These are phyloP conservation scores for Aspergillus ostianus DNA, from an alignment of 495 filamentous ascomycete species.

Conservation along the genomic window DNA sequence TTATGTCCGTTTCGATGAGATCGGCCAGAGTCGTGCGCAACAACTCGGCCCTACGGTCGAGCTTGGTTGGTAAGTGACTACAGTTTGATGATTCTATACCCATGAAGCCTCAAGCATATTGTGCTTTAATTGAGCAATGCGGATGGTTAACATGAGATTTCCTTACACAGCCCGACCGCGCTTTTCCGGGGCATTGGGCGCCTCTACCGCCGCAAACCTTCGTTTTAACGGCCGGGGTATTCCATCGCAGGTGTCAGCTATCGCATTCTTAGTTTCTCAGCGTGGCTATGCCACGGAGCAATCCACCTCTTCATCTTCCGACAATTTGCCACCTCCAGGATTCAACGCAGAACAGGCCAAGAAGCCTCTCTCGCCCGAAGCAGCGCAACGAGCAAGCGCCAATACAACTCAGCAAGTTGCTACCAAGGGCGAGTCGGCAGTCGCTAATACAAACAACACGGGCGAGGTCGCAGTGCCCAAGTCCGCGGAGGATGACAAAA, in stretches of 20 bases:
- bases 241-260: conserved; percentile 59
- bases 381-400: conserved; percentile 25
- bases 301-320: conserved; percentile 52
- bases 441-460: conserved; percentile 13
- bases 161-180: conserved; percentile 34
- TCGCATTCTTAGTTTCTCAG: conserved; percentile 64
- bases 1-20: conserved; percentile 47
- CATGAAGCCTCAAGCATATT: background rate
- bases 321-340: conserved; percentile 79
- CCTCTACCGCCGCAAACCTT: conserved; percentile 48
- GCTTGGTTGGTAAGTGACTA: conserved; percentile 29
- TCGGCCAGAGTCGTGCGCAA: conserved; percentile 44
- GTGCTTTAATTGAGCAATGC: background rate
- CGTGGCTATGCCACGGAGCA: conserved; percentile 72
- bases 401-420: conserved; percentile 21
- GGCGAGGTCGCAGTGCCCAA: conserved; percentile 42
- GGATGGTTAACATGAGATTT: conserved; percentile 10
- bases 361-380: conserved; percentile 67
- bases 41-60: conserved; percentile 35
- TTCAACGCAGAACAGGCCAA: conserved; percentile 91
- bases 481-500: conserved; percentile 47
- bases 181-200: conserved; percentile 34
- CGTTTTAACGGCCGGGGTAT: conserved; percentile 56
- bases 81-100: background rate
- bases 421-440: conserved; percentile 43